Base-by-base conservation (phyloP, 345 rosid genomes). In the Moricandia arvensis region DNA sequence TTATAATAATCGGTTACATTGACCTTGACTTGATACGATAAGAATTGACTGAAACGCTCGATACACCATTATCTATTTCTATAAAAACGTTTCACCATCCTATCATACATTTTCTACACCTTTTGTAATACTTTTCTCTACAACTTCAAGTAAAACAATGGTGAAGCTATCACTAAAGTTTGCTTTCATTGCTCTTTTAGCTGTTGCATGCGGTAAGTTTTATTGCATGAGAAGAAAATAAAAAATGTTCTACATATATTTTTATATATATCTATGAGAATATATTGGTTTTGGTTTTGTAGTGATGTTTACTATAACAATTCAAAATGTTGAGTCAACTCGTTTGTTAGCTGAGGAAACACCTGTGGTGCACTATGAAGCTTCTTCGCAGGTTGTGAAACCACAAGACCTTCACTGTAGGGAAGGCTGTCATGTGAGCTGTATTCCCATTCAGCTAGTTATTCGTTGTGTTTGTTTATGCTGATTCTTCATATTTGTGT, bases 101-200 rank as follows among this genome's bases (percentile, higher is more conserved):
- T 17, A 27, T 1, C 12, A 8, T 58, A 58, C 62, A 58, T 58
- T 1, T 54, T 9, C 33, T 6, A 27, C 27, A 59, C 21, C 21
- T 45, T 21, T 9, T 21, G 59, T 54, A 54, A 8, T 21, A 21
- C 8, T 21, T 4, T 54, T 24, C 30, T 54, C 59, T 21, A 54
- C 30, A 21, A 21, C 24, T 21, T 21, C 24, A 54, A 24, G 59
- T 51, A 29, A 59, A 30, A 17, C 13, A 61, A 61, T 34, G 45
- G 54, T 2, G 24, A 57, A 68, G 26, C 58, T 68, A n/a, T 18
- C 73, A 26, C 11, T 71, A 31, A 71, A 60, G 41, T 41, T 13
- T 45, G 47, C 47, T 30, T 60, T 71, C n/a, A 1, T 45, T 29
- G 8, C 51, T 4, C 1, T 71, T 4, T 60, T 71, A 8, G 45